These are phyloP conservation scores for Boletales sp. DNA, from an alignment of 768 basidiomycete genomes.

Conservation along the genomic window DNA sequence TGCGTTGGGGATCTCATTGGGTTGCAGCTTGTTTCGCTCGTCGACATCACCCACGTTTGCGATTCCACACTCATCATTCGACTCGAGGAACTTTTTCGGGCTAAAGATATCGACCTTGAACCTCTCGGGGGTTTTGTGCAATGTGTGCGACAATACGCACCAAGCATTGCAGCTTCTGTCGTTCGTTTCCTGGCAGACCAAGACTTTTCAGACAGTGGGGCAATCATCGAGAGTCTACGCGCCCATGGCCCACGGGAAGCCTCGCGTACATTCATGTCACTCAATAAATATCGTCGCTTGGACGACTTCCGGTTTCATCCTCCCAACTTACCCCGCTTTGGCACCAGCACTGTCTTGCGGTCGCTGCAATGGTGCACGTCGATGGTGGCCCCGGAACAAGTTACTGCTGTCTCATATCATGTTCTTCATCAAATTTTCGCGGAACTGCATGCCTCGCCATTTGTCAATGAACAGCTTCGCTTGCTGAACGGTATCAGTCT, in stretches of 20 bases:
- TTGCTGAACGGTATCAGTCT: slow-evolving; percentile 69
- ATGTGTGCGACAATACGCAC: slow-evolving; percentile 43
- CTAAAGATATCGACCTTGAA: slow-evolving; percentile 28
- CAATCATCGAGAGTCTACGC: slow-evolving; percentile 47
- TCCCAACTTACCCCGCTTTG: slow-evolving; percentile 64
- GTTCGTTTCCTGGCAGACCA: slow-evolving; percentile 66
- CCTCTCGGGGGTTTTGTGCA: slow-evolving; percentile 33
- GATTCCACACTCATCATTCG: slow-evolving; percentile 20
- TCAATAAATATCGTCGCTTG: slow-evolving; percentile 50
- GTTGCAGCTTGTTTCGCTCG: slow-evolving; percentile 48
- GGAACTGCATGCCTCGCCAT: slow-evolving; percentile 57
- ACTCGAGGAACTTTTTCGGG: slow-evolving; percentile 36
- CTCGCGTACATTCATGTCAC: slow-evolving; percentile 42
- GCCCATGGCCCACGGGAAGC: slow-evolving; percentile 32
- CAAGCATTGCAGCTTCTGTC: slow-evolving; percentile 55
- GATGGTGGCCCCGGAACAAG: slow-evolving; percentile 39
- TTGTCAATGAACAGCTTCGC: slow-evolving; percentile 83
- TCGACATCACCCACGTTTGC: slow-evolving; percentile 31
- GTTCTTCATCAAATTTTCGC: slow-evolving; percentile 71
- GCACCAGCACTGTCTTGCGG: slow-evolving; percentile 45
- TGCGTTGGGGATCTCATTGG: slow-evolving; percentile 74
- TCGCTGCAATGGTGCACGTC: slow-evolving; percentile 59
- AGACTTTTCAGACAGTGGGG: slow-evolving; percentile 50
- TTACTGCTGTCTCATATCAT: slow-evolving; percentile 69
- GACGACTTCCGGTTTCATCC: slow-evolving; percentile 51